Percentiles rank a stretch among this genome's conserved stretches.
Evolutionary conservation across 2,329 filamentous ascomycete genomes (phyloP).

Genomic region (Parascedosporium putredinis): DNA sequence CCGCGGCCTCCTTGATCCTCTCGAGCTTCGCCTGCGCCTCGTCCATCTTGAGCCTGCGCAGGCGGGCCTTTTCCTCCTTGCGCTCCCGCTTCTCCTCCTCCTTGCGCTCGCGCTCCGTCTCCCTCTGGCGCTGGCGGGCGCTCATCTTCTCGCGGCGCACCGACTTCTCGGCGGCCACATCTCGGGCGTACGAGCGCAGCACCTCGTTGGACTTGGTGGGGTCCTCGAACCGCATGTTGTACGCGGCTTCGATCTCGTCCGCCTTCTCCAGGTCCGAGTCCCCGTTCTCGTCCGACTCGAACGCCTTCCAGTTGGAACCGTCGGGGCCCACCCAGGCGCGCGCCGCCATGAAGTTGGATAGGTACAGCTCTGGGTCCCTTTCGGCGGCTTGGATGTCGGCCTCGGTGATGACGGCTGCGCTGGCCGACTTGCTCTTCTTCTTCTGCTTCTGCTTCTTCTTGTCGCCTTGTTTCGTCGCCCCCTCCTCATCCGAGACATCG

Average conservation of each 20-base stretch:
- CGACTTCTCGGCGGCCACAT: conserved; percentile 69
- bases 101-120: conserved; percentile 65
- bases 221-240: conserved; percentile 94
- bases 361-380: conserved; percentile 79
- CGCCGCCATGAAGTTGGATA: conserved; percentile 92
- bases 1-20: conserved; percentile 83
- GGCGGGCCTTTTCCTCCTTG: conserved; percentile 69
- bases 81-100: conserved; percentile 88
- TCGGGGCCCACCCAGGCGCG: conserved; percentile 73
- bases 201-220: conserved; percentile 80
- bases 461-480: conserved; percentile 8
- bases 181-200: conserved; percentile 80
- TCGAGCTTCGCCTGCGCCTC: conserved; percentile 79
- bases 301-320: conserved; percentile 60
- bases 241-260: conserved; percentile 83
- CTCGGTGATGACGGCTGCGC: conserved; percentile 35
- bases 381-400: conserved; percentile 66
- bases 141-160: conserved; percentile 77
- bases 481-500: conserved; percentile 17
- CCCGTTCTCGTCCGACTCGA: conserved; percentile 86
- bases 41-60: conserved; percentile 82
- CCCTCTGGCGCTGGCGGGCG: conserved; percentile 65
- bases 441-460: no score
- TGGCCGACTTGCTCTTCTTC: no score
- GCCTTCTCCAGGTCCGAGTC: conserved; percentile 59